A percentile compares a stretch with the other conserved stretches of the same genome.
Conservation (phyloP, 495 filamentous ascomycete species). For the Talaromyces proteolyticus region DNA sequence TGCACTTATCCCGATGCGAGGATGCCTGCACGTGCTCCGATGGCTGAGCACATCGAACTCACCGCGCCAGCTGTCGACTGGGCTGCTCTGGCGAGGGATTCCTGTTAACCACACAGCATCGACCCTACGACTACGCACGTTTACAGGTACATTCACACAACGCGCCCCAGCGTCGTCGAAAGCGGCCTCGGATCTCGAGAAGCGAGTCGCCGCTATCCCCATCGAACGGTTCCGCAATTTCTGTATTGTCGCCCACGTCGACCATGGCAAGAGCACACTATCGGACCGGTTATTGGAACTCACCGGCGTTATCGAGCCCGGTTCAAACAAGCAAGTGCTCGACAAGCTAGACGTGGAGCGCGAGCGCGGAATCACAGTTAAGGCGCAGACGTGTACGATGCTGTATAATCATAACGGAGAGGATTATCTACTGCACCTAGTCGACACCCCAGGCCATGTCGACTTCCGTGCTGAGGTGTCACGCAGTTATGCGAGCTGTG, state of each 20-base stretch:
- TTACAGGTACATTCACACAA: constrained; percentile 36
- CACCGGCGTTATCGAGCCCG: constrained; percentile 85
- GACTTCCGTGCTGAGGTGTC: constrained; percentile 96
- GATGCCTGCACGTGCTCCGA: constrained; percentile 49
- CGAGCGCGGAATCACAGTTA: constrained; percentile 95
- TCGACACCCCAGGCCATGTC: constrained; percentile 96
- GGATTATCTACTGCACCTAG: constrained; percentile 90
- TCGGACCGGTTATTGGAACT: constrained; percentile 88
- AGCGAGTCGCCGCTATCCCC: constrained; percentile 79
- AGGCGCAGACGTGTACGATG: constrained; percentile 98
- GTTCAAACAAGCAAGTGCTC: constrained; percentile 88
- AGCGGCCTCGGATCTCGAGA: constrained; percentile 57
- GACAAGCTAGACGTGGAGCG: constrained; percentile 97
- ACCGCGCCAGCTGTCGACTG: constrained; percentile 30
- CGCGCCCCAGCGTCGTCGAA: too few species aligned
- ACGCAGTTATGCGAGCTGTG: constrained; percentile 90
- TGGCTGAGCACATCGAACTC: constrained; percentile 40
- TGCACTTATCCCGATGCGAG: constrained; percentile 45
- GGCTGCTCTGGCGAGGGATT: too few species aligned
- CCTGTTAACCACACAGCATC: too few species aligned
- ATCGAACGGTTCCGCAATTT: constrained; percentile 90
- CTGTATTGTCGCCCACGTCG: constrained; percentile 97
- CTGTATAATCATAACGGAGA: constrained; percentile 78
- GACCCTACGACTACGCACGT: constrained; percentile 27
- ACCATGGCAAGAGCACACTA: constrained; percentile 96